A percentile compares a stretch with the other conserved stretches of the same genome.
Evolutionary conservation across 345 rosid genomes (phyloP).

Genomic region (Linum lewisii): DNA sequence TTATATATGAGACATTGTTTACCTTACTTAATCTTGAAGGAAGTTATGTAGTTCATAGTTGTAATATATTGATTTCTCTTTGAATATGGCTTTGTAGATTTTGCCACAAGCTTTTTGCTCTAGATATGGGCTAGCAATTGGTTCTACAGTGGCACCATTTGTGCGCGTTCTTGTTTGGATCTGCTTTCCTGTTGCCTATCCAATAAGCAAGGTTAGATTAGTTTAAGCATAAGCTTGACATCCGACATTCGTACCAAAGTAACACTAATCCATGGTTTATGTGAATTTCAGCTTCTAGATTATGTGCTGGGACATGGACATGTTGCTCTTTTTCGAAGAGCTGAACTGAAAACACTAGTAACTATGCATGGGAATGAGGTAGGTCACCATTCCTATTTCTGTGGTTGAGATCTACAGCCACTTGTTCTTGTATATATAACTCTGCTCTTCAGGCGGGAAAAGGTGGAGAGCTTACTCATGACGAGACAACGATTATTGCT

Average conservation of each 20-base stretch:
- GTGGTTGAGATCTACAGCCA: background rate
- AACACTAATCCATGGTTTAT: constrained; percentile 2
- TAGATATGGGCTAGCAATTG: constrained; percentile 89
- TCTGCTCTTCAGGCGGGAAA: constrained; percentile 66
- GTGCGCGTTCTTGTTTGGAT: constrained; percentile 83
- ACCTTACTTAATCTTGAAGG: background rate
- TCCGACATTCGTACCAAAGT: background rate
- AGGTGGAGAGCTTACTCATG: constrained; percentile 96
- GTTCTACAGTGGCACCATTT: constrained; percentile 75
- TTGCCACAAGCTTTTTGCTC: constrained; percentile 93
- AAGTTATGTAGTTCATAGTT: background rate
- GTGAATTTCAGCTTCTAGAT: constrained; percentile 56
- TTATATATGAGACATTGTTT: background rate
- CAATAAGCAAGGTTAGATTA: constrained; percentile 81
- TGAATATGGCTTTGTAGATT: constrained; percentile 41
- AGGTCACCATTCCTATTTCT: background rate
- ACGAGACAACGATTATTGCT: constrained; percentile 94
- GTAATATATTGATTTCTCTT: background rate
- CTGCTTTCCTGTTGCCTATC: constrained; percentile 89
- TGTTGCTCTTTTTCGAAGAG: constrained; percentile 93
- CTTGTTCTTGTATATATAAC: background rate
- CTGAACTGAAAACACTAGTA: constrained; percentile 97
- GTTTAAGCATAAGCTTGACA: background rate
- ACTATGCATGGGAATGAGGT: constrained; percentile 94
- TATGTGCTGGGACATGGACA: constrained; percentile 77